Percentiles rank a stretch among this genome's conserved stretches.
phyloP scores from a whole-genome alignment of 805 yeast genomes.

The Hanseniaspora mollemarum region DNA sequence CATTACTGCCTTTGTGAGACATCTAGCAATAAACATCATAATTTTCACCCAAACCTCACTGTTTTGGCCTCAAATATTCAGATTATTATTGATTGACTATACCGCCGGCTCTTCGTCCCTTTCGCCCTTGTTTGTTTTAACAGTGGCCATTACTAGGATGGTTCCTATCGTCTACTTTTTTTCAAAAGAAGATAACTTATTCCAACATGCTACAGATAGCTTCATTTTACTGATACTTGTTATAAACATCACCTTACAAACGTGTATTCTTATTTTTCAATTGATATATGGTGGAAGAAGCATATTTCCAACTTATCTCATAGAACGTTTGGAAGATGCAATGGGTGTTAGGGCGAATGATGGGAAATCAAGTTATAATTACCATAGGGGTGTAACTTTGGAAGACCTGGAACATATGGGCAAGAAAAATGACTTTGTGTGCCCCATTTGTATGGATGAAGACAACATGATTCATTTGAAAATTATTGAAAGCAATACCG shows the following conservation, averaged over 20 bases:
- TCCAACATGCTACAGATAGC: conserved; percentile 56
- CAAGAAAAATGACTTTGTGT: conserved; percentile 3
- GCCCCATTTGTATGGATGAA: conserved; percentile 16
- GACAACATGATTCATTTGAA: conserved; percentile 10
- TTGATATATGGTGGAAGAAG: conserved; percentile 25
- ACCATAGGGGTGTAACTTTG: conserved; percentile 7
- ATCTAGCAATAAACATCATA: neutral
- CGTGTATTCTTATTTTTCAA: conserved; percentile 49
- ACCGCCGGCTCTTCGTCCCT: conserved; percentile 1
- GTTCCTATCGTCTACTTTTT: conserved; percentile 57
- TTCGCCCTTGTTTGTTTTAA: neutral
- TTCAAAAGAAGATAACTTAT: conserved; percentile 44
- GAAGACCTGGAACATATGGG: conserved; percentile 2
- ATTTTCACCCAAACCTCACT: neutral
- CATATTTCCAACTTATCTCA: conserved; percentile 17
- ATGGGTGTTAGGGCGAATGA: conserved; percentile 26
- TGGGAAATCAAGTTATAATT: conserved; percentile 19
- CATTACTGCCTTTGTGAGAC: neutral
- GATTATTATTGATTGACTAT: conserved; percentile 7
- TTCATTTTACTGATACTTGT: conserved; percentile 37
- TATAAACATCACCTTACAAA: conserved; percentile 52
- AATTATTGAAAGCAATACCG: neutral
- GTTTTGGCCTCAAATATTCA: conserved; percentile 15
- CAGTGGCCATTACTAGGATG: neutral
- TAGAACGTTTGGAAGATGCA: conserved; percentile 20